Evolutionary conservation across 768 basidiomycete species (phyloP).

Genomic region (Dentipellis fragilis): DNA sequence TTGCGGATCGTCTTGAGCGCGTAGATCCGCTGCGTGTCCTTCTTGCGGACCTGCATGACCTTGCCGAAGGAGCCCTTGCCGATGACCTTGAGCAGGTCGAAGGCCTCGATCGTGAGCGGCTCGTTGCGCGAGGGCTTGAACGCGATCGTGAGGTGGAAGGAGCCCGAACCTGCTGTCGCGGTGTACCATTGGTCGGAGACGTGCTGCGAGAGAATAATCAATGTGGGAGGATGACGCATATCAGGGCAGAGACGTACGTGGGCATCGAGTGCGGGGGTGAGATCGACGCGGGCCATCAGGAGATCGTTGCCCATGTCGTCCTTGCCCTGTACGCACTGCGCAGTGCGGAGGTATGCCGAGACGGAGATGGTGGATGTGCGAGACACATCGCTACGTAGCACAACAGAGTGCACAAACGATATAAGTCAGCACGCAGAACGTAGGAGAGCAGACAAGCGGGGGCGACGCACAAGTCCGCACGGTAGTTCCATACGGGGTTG

Average conservation of each 20-base stretch:
- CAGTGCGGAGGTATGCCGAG: slow-evolving; percentile 84
- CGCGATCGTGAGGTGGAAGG: slow-evolving; percentile 92
- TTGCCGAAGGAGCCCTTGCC: slow-evolving; percentile 98
- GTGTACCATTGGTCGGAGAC: slow-evolving; percentile 87
- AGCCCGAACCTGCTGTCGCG: slow-evolving; percentile 75
- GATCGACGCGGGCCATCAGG: slow-evolving; percentile 86
- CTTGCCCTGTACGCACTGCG: slow-evolving; percentile 57
- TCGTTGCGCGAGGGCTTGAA: slow-evolving; percentile 84
- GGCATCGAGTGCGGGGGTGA: slow-evolving; percentile 74
- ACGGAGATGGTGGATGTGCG: slow-evolving; percentile 88
- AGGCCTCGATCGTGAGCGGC: slow-evolving; percentile 88
- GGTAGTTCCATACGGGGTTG: slow-evolving; percentile 91
- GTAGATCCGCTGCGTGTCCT: slow-evolving; percentile 96
- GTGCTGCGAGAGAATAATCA: slow-evolving; percentile 35
- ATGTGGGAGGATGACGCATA: neutral
- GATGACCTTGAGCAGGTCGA: slow-evolving; percentile 95
- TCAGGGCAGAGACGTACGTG: slow-evolving; percentile 37
- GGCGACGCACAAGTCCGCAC: slow-evolving; percentile 79
- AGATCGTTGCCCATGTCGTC: slow-evolving; percentile 98
- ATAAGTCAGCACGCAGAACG: slow-evolving; percentile 3
- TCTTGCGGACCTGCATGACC: slow-evolving; percentile 99
- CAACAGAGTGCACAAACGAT: neutral
- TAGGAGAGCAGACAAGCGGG: slow-evolving; percentile 1
- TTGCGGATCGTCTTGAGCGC: slow-evolving; percentile 98
- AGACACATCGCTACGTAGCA: slow-evolving; percentile 74